Evolutionary conservation across 129 eudicot genomes (phyloP), one percentile per base, ranked within the genome.

Genomic region (Saussurea involucrata): DNA sequence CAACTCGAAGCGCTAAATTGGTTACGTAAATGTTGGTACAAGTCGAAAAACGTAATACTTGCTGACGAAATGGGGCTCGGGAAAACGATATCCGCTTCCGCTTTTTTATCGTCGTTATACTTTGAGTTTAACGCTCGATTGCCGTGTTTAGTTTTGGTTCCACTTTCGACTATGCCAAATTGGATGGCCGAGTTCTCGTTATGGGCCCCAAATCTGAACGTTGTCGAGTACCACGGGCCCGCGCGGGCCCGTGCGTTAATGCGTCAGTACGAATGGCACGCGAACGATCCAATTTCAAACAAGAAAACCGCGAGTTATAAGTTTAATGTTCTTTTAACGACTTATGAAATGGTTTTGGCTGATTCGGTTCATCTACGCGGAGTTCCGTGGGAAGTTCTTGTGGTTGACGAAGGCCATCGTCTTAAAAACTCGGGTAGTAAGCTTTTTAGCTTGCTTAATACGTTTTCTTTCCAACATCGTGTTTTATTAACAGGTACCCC

Each of bases 61-160:
- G 99, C 99, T 29, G 99, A 95, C 33, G 99, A 95, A 75, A 95
- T 95, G 99, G 99, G 99, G 15, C 92, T 95, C 17, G 99, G 99
- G 12, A 95, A 95, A 74, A 95, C 99, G 17, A 88, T 95, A 24
- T 92, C 99, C 1, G 99, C 97, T n/a, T 79, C 77, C 77, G 96
- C 97, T 53, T 95, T 95, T 72, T 5, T 95, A 20, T 90, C 96
- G 0, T 95, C 99, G 1, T 73, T 95, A 27, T 88, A 90, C 73
- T 86, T 84, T 61, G 99, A 95, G 86, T 95, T 95, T 65, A 87
- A 87, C 71, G 95, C 85, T 27, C 78, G 80, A 66, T 84, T 87
- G 68, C 99, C 99, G 49, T 89, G 89, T 84, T 72, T 95, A 36
- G 97, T 95, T 65, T 92, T 95, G 90, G 99, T 95, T 60, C 99